phyloP scores from a whole-genome alignment of 169 alveolate species.

The Nephromyces sp. region DNA sequence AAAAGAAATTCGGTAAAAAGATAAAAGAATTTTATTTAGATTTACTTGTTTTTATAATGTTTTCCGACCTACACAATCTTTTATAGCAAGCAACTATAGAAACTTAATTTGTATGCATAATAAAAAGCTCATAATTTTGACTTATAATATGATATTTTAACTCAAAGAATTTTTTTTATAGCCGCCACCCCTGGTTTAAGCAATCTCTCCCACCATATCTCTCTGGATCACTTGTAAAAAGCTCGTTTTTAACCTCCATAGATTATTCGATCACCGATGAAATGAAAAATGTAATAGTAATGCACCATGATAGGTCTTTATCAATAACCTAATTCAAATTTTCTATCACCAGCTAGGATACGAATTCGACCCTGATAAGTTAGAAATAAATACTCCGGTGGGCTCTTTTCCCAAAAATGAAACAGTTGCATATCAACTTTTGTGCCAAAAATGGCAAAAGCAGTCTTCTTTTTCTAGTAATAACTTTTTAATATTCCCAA shows the following conservation, averaged over 20 bases:
- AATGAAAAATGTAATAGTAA: conserved; percentile 17
- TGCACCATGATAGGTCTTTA: background rate
- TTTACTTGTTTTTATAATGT: no score
- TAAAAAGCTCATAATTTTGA: no score
- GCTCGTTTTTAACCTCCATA: background rate
- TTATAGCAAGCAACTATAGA: no score
- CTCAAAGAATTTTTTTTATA: background rate
- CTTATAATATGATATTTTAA: no score
- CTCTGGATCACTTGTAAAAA: background rate
- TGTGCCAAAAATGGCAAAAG: conserved; percentile 14
- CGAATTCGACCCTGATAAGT: conserved; percentile 16
- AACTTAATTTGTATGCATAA: no score
- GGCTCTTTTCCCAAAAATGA: conserved; percentile 22
- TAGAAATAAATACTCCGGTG: background rate
- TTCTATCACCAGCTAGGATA: conserved; percentile 28
- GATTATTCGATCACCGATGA: conserved; percentile 15
- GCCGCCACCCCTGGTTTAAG: conserved; percentile 34
- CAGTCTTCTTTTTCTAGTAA: conserved; percentile 32
- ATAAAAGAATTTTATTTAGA: no score
- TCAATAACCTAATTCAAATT: background rate
- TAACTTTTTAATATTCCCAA: no score
- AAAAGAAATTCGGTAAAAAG: conserved; percentile 35
- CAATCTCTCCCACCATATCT: conserved; percentile 22
- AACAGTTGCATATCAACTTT: conserved; percentile 35
- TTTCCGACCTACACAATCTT: no score